phyloP scores from a whole-genome alignment of 73 alveolate genomes.

The Symbiodinium pilosum region DNA sequence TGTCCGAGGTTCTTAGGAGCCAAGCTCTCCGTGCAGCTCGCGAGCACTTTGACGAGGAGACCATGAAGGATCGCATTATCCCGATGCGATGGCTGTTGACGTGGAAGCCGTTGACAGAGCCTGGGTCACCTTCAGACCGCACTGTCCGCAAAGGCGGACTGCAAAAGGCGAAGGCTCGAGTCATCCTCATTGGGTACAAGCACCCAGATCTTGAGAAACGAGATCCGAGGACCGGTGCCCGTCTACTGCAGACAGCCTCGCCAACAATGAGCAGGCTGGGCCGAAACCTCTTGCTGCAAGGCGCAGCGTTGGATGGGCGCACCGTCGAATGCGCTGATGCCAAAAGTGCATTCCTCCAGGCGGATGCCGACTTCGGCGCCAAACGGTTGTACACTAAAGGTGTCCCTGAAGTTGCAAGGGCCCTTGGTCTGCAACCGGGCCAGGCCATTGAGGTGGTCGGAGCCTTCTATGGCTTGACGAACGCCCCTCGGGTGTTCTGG shows the following conservation, averaged over 20 bases:
- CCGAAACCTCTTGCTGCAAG: background rate
- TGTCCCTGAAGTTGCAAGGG: background rate
- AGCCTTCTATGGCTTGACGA: too few species aligned
- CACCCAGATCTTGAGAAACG: conserved; percentile 11
- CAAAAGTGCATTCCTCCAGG: background rate
- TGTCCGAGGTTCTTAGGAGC: background rate
- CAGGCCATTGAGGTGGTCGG: too few species aligned
- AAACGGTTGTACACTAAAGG: background rate
- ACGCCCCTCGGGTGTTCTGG: too few species aligned
- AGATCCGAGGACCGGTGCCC: background rate
- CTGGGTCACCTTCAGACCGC: background rate
- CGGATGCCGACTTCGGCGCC: background rate
- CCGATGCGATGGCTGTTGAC: conserved; percentile 56
- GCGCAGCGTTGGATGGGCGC: background rate
- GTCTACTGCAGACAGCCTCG: background rate
- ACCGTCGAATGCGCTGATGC: conserved; percentile 41
- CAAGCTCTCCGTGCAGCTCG: background rate
- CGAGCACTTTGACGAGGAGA: background rate
- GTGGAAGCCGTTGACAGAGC: conserved; percentile 14
- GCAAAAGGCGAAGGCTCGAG: conserved; percentile 16
- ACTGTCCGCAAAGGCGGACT: background rate
- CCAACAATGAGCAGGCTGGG: conserved; percentile 24
- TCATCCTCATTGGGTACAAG: conserved; percentile 40
- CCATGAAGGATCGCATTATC: background rate
- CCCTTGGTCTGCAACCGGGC: background rate